Base-by-base conservation (phyloP, 805 yeast genomes). In the Wickerhamiella sorbophila region DNA sequence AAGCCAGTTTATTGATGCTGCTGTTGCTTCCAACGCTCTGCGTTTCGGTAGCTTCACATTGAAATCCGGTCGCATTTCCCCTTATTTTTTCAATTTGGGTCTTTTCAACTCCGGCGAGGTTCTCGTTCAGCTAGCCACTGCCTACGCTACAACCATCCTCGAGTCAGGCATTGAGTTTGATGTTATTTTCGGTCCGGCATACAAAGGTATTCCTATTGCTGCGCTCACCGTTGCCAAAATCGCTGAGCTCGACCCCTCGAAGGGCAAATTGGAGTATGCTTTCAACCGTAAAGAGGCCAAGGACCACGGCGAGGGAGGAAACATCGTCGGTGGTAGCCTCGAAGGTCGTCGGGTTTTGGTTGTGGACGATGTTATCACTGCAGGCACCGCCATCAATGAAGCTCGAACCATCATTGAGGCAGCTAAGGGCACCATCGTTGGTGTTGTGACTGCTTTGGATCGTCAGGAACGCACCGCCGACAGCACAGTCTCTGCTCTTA, bases 261-360 rank as follows among this genome's bases (percentile, higher is more conserved):
- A 79, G 56, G 75, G 74, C 40, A 60, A 75, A 46, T 66, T 84
- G 38, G 85, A 84, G 36, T 91, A 87, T 60, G 77, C 96, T n/a
- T 88, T 85, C 70, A 88, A 88, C 70, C 77, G 98, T 62, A 91
- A 88, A 65, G 61, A 54, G 44, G 54, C 81, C 68, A 88, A 88
- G 65, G 95, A 87, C 58, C 98, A 88, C 58, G 98, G 98, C 43
- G 98, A 88, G 66, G 98, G 97, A 51, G 98, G 98, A 12, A 73
- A 74, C 44, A 82, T 88, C 52, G 97, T 91, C 33, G 98, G 98
- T 31, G 75, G 81, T 36, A 62, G 74, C 4, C 71, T 88, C 53
- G 70, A 71, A 46, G 81, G 72, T 38, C 80, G 87, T 61, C 71
- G 71, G 46, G 74, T 88, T 19, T 66, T 91, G 54, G 83, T 91